Conservation (phyloP, 2,329 filamentous ascomycete genomes). For the Hawksworthiomyces lignivorus region DNA sequence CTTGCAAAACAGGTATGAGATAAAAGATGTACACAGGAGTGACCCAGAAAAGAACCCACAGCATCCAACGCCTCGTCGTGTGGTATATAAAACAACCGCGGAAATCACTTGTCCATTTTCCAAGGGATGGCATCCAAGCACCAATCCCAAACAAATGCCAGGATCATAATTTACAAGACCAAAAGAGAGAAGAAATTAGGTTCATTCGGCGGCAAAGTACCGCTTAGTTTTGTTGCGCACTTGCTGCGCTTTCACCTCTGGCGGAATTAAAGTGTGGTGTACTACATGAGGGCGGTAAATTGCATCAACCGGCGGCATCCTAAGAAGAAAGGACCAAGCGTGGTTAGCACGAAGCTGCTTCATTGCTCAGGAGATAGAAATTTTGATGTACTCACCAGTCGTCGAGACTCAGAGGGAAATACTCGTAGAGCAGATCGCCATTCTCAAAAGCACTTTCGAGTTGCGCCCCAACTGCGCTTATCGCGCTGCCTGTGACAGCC, state of each 20-base stretch:
- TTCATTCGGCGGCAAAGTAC: constrained; percentile 61
- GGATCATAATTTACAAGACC: no score
- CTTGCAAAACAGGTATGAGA: no score
- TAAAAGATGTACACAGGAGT: no score
- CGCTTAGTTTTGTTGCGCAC: constrained; percentile 59
- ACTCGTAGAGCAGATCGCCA: constrained; percentile 83
- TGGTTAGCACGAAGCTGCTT: constrained; percentile 5
- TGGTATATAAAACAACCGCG: no score
- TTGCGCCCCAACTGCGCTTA: constrained; percentile 20
- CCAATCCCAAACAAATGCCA: no score
- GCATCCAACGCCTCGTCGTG: no score
- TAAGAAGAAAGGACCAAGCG: constrained; percentile 23
- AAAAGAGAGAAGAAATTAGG: not conserved
- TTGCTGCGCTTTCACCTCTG: constrained; percentile 63
- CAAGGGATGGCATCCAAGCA: no score
- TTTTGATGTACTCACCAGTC: constrained; percentile 54
- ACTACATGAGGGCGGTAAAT: constrained; percentile 90
- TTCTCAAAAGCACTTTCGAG: constrained; percentile 60
- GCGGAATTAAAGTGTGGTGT: constrained; percentile 70
- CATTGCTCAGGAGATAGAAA: not conserved
- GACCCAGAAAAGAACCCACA: no score
- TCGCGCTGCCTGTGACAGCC: constrained; percentile 20
- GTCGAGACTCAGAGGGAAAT: constrained; percentile 84
- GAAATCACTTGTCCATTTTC: no score
- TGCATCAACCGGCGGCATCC: constrained; percentile 82